Percentiles rank a stretch among this genome's conserved stretches.
Evolutionary conservation across 345 rosid genomes (phyloP).

Genomic region (Syzygium grande): DNA sequence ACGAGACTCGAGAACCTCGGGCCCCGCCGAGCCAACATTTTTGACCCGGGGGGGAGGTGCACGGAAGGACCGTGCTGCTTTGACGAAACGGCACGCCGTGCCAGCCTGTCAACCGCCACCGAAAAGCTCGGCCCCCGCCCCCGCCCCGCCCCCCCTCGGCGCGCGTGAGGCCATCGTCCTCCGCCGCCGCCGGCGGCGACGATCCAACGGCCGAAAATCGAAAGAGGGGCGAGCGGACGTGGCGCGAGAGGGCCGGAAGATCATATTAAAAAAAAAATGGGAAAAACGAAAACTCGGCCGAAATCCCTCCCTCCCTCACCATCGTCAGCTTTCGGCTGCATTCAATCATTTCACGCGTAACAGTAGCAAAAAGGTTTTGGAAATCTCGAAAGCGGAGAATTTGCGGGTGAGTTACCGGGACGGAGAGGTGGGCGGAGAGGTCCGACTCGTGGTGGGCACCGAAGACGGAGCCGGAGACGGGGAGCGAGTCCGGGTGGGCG

Average conservation of each 20-base stretch:
- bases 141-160: neutral
- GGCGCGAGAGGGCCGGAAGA: neutral
- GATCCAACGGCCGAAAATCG: neutral
- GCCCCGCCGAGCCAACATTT: neutral
- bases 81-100: neutral
- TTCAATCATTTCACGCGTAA: neutral
- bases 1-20: neutral
- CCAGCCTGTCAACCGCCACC: neutral
- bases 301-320: neutral
- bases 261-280: neutral
- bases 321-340: neutral
- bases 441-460: constrained; percentile 25
- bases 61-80: neutral
- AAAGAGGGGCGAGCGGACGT: neutral
- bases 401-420: constrained; percentile 50
- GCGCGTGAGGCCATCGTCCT: neutral
- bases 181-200: neutral
- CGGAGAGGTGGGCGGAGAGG: constrained; percentile 87
- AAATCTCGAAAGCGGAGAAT: neutral
- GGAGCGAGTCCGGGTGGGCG: constrained; percentile 48
- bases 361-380: neutral
- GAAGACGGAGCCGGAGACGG: constrained; percentile 56
- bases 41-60: neutral
- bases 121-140: neutral
- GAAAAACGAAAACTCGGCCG: neutral